Evolutionary conservation across 257 asterid genomes (phyloP), one percentile per base, ranked within the genome.

Genomic region (Nicotiana obtusifolia): DNA sequence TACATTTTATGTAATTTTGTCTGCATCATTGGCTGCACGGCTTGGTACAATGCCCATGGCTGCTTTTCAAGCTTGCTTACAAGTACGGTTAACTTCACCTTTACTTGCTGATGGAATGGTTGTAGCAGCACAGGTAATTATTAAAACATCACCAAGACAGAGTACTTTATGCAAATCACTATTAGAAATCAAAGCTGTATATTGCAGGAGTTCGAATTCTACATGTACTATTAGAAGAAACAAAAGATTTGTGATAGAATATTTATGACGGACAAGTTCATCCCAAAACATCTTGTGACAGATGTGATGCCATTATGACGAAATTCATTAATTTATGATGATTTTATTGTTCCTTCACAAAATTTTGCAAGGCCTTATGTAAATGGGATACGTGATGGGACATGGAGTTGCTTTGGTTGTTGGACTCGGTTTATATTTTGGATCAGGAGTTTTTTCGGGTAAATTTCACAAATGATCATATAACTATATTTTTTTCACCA

Each of bases 51-150:
- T 90, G 10, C 64, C 89, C 11, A 96, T 96, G 99, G 99, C 99
- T 84, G 97, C 99, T 3, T 96, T 96, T 78, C 99, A 96, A 76
- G 82, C 94, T 66, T 93, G 99, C 90, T 87, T 96, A 47, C 99
- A 96, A 68, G 91, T 96, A 26, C 93, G 99, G 98, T 64, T 96
- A 87, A 90, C 97, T 13, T 92, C 99, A 19, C 94, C 99, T 1
- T 93, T 96, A 59, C 94, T 96, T 49, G 97, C 99, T 9, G 99
- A 96, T 90, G 99, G 99, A 11, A 84, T 96, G 57, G 99, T 97
- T 56, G 98, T 96, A 85, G 98, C 98, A 30, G 99, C 97, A 83
- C 99, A 96, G 98, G 99, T 94, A 83, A 30, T 30, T 1, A 30
- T 30, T 33, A 33, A 69, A 41, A 13, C 56, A 13, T 44, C 31